Percentiles rank a stretch among this genome's conserved stretches.
Evolutionary conservation across 441 rosid species (phyloP).

Genomic region (Corymbia citriodora): DNA sequence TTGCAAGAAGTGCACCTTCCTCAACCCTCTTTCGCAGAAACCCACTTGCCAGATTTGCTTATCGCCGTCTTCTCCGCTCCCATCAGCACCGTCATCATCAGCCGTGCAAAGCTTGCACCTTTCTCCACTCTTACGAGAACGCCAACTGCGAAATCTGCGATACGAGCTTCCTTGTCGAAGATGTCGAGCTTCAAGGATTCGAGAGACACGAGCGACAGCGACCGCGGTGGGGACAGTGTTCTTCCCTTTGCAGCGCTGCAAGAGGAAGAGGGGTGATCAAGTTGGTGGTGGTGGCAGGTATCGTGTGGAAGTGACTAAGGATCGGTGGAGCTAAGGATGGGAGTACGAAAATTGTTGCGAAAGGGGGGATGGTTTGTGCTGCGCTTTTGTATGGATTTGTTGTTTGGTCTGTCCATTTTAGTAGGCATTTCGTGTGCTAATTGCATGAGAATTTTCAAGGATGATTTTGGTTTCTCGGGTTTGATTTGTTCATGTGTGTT

Average conservation of each 20-base stretch:
- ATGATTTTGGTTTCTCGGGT: background rate
- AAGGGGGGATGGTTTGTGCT: constrained; percentile 27
- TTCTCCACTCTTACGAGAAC: constrained; percentile 64
- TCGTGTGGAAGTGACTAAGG: constrained; percentile 18
- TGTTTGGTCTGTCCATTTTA: background rate
- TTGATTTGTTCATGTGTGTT: background rate
- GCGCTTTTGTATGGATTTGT: background rate
- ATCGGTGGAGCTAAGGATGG: constrained; percentile 27
- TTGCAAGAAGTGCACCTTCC: constrained; percentile 79
- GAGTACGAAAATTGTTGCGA: constrained; percentile 25
- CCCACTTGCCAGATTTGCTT: constrained; percentile 61
- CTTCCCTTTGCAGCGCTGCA: no score
- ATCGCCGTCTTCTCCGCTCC: constrained; percentile 27
- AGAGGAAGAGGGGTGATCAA: constrained; percentile 43
- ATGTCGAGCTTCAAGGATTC: no score
- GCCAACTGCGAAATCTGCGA: constrained; percentile 59
- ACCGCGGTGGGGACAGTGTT: no score
- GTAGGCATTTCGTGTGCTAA: no score
- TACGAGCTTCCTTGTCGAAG: constrained; percentile 35
- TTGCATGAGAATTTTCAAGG: background rate
- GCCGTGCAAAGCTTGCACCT: constrained; percentile 93
- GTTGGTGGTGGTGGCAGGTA: constrained; percentile 13
- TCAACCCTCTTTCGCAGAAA: constrained; percentile 62
- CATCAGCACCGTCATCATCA: constrained; percentile 27
- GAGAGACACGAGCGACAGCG: no score